A percentile compares a stretch with the other conserved stretches of the same genome.
Conservation (phyloP, 2,329 filamentous ascomycete species). For the Pyrenochaeta sp. region DNA sequence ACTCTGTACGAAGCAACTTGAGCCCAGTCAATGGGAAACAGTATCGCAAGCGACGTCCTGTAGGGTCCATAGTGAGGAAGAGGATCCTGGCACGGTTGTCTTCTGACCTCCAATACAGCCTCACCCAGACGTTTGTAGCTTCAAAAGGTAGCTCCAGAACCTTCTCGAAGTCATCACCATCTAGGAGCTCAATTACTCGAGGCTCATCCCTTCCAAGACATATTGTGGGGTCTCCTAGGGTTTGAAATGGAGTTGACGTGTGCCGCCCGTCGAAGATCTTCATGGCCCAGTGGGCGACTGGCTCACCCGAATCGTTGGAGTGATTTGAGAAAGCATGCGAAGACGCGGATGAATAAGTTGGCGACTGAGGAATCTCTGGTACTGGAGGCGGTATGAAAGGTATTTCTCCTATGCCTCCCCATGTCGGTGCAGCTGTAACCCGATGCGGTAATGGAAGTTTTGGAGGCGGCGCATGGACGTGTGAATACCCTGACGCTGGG, state of each 20-base stretch:
- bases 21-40: slow-evolving; percentile 62
- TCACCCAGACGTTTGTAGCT: slow-evolving; percentile 55
- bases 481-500: slow-evolving; percentile 24
- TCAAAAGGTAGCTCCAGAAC: slow-evolving; percentile 58
- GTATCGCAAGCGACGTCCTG: slow-evolving; percentile 52
- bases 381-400: slow-evolving; percentile 45
- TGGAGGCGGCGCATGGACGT: slow-evolving; percentile 16
- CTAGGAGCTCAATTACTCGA: slow-evolving; percentile 43
- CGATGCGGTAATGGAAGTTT: slow-evolving; percentile 18
- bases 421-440: slow-evolving; percentile 25
- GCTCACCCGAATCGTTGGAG: slow-evolving; percentile 41
- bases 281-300: slow-evolving; percentile 53
- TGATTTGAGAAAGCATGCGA: slow-evolving; percentile 51
- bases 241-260: slow-evolving; percentile 48
- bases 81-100: slow-evolving; percentile 65
- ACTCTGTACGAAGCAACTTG: slow-evolving; percentile 51
- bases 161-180: slow-evolving; percentile 52
- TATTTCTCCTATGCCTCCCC: slow-evolving; percentile 39
- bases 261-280: slow-evolving; percentile 55
- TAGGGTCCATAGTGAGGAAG: slow-evolving; percentile 56
- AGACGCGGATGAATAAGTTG: slow-evolving; percentile 54
- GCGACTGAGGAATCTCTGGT: slow-evolving; percentile 52
- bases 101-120: slow-evolving; percentile 60
- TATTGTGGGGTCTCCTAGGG: slow-evolving; percentile 40
- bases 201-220: slow-evolving; percentile 49